phyloP scores from a whole-genome alignment of 78 protist genomes.

The Dictyostelium firmibasis region DNA sequence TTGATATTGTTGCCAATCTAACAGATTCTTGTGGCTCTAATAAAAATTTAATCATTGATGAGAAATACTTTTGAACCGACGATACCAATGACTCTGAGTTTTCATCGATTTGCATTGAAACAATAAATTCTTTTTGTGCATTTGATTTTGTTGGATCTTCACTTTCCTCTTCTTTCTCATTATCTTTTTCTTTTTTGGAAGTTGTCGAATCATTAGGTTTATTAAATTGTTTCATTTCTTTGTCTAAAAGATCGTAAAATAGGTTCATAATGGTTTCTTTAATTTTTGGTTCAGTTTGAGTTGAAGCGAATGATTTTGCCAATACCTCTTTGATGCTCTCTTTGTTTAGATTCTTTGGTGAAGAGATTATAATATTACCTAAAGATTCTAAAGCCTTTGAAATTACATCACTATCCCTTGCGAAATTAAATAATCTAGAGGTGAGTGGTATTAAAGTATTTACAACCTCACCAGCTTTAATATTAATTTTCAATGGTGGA shows the following conservation, averaged over 20 bases:
- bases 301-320: neutral
- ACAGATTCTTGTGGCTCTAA: conserved; percentile 19
- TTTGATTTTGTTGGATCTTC: neutral
- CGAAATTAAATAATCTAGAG: neutral
- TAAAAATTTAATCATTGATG: conserved; percentile 31
- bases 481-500: neutral
- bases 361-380: conserved; percentile 52
- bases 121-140: neutral
- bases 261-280: conserved; percentile 22
- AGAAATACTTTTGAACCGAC: conserved; percentile 51
- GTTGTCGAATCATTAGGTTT: neutral
- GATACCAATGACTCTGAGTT: conserved; percentile 42
- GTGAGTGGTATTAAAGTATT: neutral
- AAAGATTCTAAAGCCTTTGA: conserved; percentile 50
- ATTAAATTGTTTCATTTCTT: conserved; percentile 7
- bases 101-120: conserved; percentile 14
- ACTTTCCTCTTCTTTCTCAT: neutral
- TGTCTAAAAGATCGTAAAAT: conserved; percentile 29
- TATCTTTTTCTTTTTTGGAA: neutral
- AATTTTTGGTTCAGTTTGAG: neutral
- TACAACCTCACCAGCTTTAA: neutral
- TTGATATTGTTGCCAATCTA: conserved; percentile 26
- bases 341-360: conserved; percentile 21
- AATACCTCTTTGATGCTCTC: conserved; percentile 25
- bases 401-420: conserved; percentile 29